Evolutionary conservation across 306 rosid genomes (phyloP).

Genomic region (Glycine soja): DNA sequence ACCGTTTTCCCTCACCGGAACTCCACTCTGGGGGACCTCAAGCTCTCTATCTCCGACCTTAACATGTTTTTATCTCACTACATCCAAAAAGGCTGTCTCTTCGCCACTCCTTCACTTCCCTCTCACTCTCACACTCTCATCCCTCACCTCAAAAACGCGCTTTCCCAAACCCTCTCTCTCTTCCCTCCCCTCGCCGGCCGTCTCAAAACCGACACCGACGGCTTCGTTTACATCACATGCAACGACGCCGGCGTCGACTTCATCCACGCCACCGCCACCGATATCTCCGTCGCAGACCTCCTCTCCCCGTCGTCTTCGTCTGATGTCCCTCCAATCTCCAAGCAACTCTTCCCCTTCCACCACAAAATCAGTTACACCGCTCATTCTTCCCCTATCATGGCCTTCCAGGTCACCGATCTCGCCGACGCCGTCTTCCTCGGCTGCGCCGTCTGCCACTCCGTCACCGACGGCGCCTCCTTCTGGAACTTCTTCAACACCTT

Average conservation of each 20-base stretch:
- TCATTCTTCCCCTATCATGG: constrained; percentile 66
- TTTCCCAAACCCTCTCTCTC: constrained; percentile 67
- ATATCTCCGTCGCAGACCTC: constrained; percentile 52
- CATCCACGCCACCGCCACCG: constrained; percentile 57
- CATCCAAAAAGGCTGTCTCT: constrained; percentile 87
- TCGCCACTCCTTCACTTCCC: constrained; percentile 55
- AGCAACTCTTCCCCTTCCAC: constrained; percentile 65
- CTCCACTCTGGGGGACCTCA: constrained; percentile 58
- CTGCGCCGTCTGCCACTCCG: constrained; percentile 72
- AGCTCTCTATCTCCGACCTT: constrained; percentile 86
- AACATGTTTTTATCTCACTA: constrained; percentile 85
- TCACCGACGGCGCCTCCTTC: constrained; percentile 75
- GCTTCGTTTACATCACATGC: constrained; percentile 66
- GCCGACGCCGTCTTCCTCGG: constrained; percentile 81
- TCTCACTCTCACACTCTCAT: constrained; percentile 38
- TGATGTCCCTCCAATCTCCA: constrained; percentile 55
- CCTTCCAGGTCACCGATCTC: constrained; percentile 75
- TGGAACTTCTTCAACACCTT: constrained; percentile 96
- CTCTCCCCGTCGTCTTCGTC: constrained; percentile 34
- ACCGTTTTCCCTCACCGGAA: constrained; percentile 62
- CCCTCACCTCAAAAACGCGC: constrained; percentile 54
- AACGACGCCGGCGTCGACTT: constrained; percentile 83
- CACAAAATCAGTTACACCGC: constrained; percentile 67
- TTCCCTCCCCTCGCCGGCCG: constrained; percentile 90
- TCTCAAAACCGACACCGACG: constrained; percentile 55